Conservation (phyloP, 441 rosid species). For the Sinapis alba region DNA sequence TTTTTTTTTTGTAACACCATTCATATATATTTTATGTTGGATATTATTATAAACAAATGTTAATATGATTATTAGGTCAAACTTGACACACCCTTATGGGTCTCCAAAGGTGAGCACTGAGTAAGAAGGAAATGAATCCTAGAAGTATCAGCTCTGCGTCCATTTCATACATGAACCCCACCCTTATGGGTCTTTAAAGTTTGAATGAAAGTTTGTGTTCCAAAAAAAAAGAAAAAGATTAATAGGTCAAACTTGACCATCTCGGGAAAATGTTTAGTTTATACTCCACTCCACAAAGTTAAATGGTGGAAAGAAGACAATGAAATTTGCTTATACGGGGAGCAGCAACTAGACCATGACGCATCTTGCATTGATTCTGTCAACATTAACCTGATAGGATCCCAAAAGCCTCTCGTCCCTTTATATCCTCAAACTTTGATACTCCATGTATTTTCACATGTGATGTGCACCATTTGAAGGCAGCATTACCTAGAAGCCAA, state of each 20-base stretch:
- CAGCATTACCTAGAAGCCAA: slow-evolving; percentile 30
- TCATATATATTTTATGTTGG: neutral
- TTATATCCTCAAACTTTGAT: slow-evolving; percentile 10
- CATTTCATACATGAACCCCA: too few relatives aligned
- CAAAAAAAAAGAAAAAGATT: too few relatives aligned
- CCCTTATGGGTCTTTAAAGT: too few relatives aligned
- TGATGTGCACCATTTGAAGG: slow-evolving; percentile 16
- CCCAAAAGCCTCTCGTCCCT: slow-evolving; percentile 25
- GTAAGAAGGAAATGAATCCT: too few relatives aligned
- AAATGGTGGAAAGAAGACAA: slow-evolving; percentile 2
- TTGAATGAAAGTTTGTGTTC: too few relatives aligned
- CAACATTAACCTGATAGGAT: slow-evolving; percentile 24
- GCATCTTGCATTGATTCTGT: slow-evolving; percentile 28
- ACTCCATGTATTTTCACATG: slow-evolving; percentile 4
- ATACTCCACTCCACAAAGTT: neutral
- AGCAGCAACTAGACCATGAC: slow-evolving; percentile 13
- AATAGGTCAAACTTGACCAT: slow-evolving; percentile 2
- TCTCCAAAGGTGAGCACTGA: too few relatives aligned
- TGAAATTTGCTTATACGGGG: neutral
- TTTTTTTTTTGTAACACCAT: too few relatives aligned
- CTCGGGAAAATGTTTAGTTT: slow-evolving; percentile 1
- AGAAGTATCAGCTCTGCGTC: too few relatives aligned
- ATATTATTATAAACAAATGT: neutral
- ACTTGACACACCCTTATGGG: too few relatives aligned
- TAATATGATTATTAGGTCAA: neutral